Conservation (phyloP, 1,284 basidiomycete species). For the Cryptococcus jaspeensis region DNA sequence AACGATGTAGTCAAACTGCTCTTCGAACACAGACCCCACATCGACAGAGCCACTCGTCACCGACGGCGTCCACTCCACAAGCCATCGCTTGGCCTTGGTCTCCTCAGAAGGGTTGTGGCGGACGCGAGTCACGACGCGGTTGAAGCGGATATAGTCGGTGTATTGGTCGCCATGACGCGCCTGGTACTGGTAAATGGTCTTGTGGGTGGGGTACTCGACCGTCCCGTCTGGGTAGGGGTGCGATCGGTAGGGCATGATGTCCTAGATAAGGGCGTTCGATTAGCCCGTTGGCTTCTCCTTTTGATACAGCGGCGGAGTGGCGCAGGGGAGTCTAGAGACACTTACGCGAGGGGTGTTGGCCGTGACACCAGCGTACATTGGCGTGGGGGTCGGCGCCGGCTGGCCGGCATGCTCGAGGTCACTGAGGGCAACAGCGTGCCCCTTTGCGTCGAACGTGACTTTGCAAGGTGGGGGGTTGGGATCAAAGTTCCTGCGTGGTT, state of each 20-base stretch:
- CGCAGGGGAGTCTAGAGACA: not conserved
- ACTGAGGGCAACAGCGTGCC: conserved; percentile 8
- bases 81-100: conserved; percentile 4
- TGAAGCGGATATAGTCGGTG: conserved; percentile 6
- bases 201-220: conserved; percentile 4
- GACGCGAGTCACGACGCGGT: conserved; percentile 10
- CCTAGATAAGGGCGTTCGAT: not conserved
- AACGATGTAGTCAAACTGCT: conserved; percentile 13
- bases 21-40: conserved; percentile 8
- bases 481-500: conserved; percentile 10
- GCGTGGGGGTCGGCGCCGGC: conserved; percentile 10
- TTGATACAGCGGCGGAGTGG: not conserved
- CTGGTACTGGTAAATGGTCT: conserved; percentile 13
- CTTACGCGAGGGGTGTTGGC: conserved; percentile 15
- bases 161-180: conserved; percentile 2
- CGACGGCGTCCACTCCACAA: conserved; percentile 14
- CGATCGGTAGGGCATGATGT: conserved; percentile 14
- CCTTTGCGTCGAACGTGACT: conserved; percentile 10
- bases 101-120: conserved; percentile 9
- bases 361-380: conserved; percentile 15
- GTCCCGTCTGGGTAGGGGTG: conserved; percentile 12
- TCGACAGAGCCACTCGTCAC: conserved; percentile 1
- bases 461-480: conserved; percentile 5
- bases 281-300: too few species aligned
- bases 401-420: conserved; percentile 7